Percentiles rank a stretch among this genome's conserved stretches.
phyloP scores from a whole-genome alignment of 768 basidiomycete species.

The Termitomyces sp. region DNA sequence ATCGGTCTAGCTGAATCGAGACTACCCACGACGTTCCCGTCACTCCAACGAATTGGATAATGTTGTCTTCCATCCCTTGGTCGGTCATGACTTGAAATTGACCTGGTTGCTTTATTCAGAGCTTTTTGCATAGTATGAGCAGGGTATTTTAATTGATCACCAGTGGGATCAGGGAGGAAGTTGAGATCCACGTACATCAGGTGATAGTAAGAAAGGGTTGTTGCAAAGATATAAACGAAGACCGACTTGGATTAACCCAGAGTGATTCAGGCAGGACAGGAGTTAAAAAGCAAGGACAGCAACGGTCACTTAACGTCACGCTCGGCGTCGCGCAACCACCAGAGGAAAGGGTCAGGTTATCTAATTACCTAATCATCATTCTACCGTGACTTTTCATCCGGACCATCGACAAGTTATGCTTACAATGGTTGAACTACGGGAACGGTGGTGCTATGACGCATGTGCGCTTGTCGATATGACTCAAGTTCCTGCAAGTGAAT shows the following conservation, averaged over 20 bases:
- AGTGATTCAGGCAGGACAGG: background rate
- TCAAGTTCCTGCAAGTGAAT: background rate
- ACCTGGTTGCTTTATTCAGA: constrained; percentile 6
- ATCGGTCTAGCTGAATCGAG: constrained; percentile 15
- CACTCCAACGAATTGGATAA: constrained; percentile 58
- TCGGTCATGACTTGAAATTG: constrained; percentile 28
- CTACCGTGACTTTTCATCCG: background rate
- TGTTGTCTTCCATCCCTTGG: constrained; percentile 45
- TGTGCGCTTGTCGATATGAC: background rate
- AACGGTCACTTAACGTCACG: background rate
- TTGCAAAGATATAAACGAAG: background rate
- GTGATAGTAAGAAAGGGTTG: constrained; percentile 1
- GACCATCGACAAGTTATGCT: too few species aligned
- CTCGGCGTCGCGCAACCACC: background rate
- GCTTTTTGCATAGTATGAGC: constrained; percentile 6
- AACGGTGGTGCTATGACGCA: background rate
- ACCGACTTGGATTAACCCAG: constrained; percentile 15
- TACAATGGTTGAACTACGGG: too few species aligned
- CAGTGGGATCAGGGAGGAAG: constrained; percentile 1
- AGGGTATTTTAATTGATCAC: constrained; percentile 1
- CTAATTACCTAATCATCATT: background rate
- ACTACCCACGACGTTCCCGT: constrained; percentile 69
- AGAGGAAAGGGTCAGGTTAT: background rate
- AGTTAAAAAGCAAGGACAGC: background rate
- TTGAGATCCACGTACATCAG: constrained; percentile 6